Evolutionary conservation across 108 stramenopile species (phyloP).

Genomic region (Fragilariopsis cylindrus): DNA sequence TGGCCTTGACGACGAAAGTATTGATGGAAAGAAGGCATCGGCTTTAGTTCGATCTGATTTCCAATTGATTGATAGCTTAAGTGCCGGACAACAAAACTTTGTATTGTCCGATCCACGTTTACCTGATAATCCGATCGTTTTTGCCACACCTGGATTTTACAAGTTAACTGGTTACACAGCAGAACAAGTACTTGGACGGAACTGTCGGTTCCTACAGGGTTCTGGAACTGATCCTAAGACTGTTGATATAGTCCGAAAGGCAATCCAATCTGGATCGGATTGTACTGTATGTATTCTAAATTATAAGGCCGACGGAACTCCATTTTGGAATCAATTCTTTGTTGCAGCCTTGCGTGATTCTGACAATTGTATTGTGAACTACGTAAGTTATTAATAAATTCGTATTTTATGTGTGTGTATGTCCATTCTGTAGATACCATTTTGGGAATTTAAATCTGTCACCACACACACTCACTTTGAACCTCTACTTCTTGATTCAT

Average conservation of each 20-base stretch:
- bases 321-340: slow-evolving; percentile 99
- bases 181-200: slow-evolving; percentile 94
- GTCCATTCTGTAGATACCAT: slow-evolving; percentile 5
- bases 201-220: slow-evolving; percentile 98
- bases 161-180: slow-evolving; percentile 93
- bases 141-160: slow-evolving; percentile 90
- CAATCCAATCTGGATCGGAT: slow-evolving; percentile 81
- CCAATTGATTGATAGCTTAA: slow-evolving; percentile 78
- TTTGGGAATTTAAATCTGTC: not conserved
- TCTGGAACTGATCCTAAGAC: slow-evolving; percentile 91
- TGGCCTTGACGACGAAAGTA: slow-evolving; percentile 5
- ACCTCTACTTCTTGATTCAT: no score
- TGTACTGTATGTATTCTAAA: slow-evolving; percentile 92
- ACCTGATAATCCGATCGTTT: slow-evolving; percentile 97
- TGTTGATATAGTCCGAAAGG: slow-evolving; percentile 87
- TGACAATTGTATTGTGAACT: slow-evolving; percentile 93
- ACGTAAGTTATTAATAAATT: slow-evolving; percentile 57
- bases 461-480: no score
- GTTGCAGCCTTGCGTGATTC: slow-evolving; percentile 92
- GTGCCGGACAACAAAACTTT: slow-evolving; percentile 86
- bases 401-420: not conserved
- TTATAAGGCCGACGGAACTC: slow-evolving; percentile 97
- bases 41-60: slow-evolving; percentile 77
- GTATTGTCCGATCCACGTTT: slow-evolving; percentile 94
- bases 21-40: slow-evolving; percentile 23